Evolutionary conservation across 1,284 basidiomycete species (phyloP).

Genomic region (Ceratobasidium sp.): DNA sequence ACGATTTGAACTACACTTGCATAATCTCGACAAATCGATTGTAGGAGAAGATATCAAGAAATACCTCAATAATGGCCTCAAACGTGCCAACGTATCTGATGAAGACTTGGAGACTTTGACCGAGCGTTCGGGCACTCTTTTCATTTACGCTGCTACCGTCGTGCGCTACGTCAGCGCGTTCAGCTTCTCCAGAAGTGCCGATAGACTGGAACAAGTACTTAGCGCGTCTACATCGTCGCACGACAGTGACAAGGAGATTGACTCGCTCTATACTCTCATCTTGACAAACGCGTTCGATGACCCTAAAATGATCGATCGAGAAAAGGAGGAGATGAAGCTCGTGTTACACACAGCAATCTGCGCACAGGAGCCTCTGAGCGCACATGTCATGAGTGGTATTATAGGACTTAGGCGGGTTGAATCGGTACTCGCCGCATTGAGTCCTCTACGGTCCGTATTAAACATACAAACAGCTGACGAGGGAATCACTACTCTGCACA

Average conservation of each 20-base stretch:
- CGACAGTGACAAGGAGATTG: neutral
- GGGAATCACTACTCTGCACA: slow-evolving; percentile 2
- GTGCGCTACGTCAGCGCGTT: slow-evolving; percentile 15
- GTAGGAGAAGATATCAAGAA: neutral
- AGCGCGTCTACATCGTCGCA: neutral
- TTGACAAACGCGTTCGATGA: slow-evolving; percentile 13
- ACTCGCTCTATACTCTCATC: neutral
- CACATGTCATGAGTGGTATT: neutral
- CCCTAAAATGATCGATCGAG: neutral
- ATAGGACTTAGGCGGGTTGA: neutral
- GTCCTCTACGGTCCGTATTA: slow-evolving; percentile 12
- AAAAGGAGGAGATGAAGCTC: neutral
- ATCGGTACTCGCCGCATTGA: neutral
- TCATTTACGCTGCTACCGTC: slow-evolving; percentile 18
- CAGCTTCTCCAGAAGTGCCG: neutral
- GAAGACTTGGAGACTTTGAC: neutral
- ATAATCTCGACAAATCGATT: slow-evolving; percentile 3
- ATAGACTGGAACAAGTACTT: neutral
- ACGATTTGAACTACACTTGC: neutral
- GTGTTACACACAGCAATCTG: slow-evolving; percentile 16
- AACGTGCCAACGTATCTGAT: neutral
- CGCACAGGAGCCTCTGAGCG: slow-evolving; percentile 12
- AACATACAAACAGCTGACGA: neutral
- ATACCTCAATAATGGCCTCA: neutral
- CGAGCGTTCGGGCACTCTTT: neutral